These are phyloP conservation scores for Madurella mycetomatis DNA, from an alignment of 2,329 filamentous ascomycete species.

Conservation along the genomic window DNA sequence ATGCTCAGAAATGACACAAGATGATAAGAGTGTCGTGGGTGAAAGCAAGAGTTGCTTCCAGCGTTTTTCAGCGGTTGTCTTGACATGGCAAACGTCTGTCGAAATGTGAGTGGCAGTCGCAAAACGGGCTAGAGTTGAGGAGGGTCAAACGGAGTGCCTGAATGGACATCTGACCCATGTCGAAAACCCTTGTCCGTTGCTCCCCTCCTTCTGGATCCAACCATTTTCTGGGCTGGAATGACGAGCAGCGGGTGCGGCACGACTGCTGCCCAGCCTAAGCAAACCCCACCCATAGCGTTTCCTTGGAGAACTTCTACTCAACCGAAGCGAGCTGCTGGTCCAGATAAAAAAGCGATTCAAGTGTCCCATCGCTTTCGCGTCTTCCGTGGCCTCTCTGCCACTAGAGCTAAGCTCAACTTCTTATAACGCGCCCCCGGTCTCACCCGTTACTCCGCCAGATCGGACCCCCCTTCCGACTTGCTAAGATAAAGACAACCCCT, in stretches of 20 bases:
- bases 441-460: too few relatives aligned
- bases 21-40: not conserved
- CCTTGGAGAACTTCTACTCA: constrained; percentile 19
- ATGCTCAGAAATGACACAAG: not conserved
- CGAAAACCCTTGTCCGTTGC: too few relatives aligned
- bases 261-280: constrained; percentile 11
- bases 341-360: constrained; percentile 21
- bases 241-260: constrained; percentile 18
- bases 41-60: not conserved
- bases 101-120: too few relatives aligned
- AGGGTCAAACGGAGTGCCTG: too few relatives aligned
- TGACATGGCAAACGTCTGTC: too few relatives aligned
- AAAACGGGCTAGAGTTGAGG: too few relatives aligned
- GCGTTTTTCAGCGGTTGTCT: not conserved
- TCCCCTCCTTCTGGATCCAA: constrained; percentile 5
- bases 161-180: too few relatives aligned
- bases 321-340: constrained; percentile 12
- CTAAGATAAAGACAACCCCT: too few relatives aligned
- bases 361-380: constrained; percentile 17
- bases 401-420: not conserved
- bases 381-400: constrained; percentile 8
- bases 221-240: constrained; percentile 13
- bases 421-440: not conserved
- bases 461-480: too few relatives aligned
- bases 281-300: constrained; percentile 17